Evolutionary conservation across 2,329 filamentous ascomycete species (phyloP).

Genomic region (Botrytis pseudocinerea): DNA sequence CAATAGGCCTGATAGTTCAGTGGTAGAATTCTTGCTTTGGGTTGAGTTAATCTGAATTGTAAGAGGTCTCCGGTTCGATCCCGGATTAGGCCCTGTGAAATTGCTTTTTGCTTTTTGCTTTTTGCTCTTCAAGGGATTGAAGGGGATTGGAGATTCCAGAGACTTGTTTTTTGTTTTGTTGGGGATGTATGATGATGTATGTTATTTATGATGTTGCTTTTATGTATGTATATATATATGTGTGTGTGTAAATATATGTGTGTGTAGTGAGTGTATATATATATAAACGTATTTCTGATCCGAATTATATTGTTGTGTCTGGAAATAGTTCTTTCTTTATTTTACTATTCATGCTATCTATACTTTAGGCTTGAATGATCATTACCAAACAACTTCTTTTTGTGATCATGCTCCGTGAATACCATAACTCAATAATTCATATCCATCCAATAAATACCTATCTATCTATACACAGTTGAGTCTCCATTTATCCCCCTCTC

Average conservation of each 20-base stretch:
- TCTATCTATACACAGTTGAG: not conserved
- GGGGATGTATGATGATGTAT: too few species aligned
- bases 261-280: too few species aligned
- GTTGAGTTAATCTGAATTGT: not conserved
- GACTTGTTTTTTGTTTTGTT: too few species aligned
- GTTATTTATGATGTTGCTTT: too few species aligned
- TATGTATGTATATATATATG: too few species aligned
- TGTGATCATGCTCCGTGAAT: not conserved
- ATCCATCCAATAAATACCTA: not conserved
- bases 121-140: not conserved
- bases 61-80: slow-evolving; percentile 16
- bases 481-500: not conserved
- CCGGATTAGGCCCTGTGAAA: not conserved
- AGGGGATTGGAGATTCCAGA: too few species aligned
- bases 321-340: not conserved
- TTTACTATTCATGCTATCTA: not conserved
- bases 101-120: not conserved
- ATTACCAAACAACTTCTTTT: not conserved
- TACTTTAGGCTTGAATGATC: not conserved
- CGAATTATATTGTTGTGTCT: not conserved
- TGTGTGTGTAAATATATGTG: too few species aligned
- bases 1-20: slow-evolving; percentile 5
- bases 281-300: too few species aligned
- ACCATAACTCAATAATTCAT: slow-evolving; percentile 6
- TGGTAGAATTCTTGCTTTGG: slow-evolving; percentile 12